A percentile compares a stretch with the other conserved stretches of the same genome.
These are phyloP conservation scores for Diaporthe citri DNA, from an alignment of 2,329 filamentous ascomycete species.

Conservation along the genomic window DNA sequence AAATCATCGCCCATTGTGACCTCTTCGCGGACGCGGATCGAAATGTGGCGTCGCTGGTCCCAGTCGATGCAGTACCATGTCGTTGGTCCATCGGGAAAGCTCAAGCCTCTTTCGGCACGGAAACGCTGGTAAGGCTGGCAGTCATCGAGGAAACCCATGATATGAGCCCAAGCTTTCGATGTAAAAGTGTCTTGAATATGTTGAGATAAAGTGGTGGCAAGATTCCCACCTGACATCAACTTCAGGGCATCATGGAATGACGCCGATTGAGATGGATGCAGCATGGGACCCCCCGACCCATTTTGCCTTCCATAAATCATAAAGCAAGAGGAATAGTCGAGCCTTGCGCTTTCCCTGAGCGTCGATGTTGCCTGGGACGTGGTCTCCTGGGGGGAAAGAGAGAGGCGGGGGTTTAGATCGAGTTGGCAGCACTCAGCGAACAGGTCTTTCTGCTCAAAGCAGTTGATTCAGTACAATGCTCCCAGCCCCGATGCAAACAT, in stretches of 20 bases:
- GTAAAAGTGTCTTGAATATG: neutral
- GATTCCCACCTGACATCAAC: neutral
- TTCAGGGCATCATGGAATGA: neutral
- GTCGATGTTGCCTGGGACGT: neutral
- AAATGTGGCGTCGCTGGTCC: constrained; percentile 15
- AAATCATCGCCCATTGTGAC: neutral
- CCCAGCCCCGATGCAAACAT: neutral
- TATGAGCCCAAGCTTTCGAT: neutral
- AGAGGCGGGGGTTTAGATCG: too few relatives aligned
- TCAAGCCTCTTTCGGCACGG: neutral
- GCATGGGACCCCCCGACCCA: too few relatives aligned
- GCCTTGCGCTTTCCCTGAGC: neutral
- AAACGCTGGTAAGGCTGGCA: constrained; percentile 7
- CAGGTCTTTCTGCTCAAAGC: too few relatives aligned
- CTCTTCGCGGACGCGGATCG: neutral
- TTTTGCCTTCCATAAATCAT: too few relatives aligned
- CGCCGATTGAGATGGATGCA: neutral
- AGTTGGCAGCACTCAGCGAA: too few relatives aligned
- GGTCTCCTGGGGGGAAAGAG: too few relatives aligned
- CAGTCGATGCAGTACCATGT: constrained; percentile 9
- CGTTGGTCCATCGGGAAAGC: neutral
- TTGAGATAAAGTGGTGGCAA: neutral
- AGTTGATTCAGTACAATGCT: neutral
- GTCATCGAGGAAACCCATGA: constrained; percentile 20
- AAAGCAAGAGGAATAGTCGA: too few relatives aligned